These are phyloP conservation scores for Backusella parvicylindrica DNA, from an alignment of 192 early-diverging fungal genomes.

Conservation along the genomic window DNA sequence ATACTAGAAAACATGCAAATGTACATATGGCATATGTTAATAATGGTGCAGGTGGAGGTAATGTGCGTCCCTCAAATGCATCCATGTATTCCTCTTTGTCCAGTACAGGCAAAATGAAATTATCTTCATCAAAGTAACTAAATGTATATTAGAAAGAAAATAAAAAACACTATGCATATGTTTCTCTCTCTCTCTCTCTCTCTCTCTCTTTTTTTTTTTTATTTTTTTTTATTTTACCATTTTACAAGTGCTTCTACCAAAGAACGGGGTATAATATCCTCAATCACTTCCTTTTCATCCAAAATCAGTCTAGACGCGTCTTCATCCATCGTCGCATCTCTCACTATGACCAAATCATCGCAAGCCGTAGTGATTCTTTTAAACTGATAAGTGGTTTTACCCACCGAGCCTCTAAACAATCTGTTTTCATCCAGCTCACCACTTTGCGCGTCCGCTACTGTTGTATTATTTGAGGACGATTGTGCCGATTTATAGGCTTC, in stretches of 20 bases:
- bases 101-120: constrained; percentile 15
- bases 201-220: no score
- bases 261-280: constrained; percentile 3
- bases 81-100: constrained; percentile 18
- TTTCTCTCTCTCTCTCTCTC: no score
- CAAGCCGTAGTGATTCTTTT: constrained; percentile 6
- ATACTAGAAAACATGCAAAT: constrained; percentile 14
- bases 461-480: background rate
- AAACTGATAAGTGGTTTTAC: background rate
- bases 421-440: background rate
- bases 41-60: background rate
- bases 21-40: constrained; percentile 17
- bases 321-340: constrained; percentile 16
- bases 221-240: background rate
- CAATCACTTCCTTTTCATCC: constrained; percentile 5
- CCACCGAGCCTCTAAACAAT: background rate
- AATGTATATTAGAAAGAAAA: background rate
- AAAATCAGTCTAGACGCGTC: background rate
- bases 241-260: constrained; percentile 3
- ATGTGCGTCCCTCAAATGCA: constrained; percentile 3
- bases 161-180: background rate
- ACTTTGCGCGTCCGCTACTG: background rate
- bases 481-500: background rate
- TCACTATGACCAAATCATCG: constrained; percentile 24
- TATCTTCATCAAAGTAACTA: constrained; percentile 21